Percentiles rank a stretch among this genome's conserved stretches.
These are phyloP conservation scores for Boletus reticuloceps DNA, from an alignment of 768 basidiomycete species.

Conservation along the genomic window DNA sequence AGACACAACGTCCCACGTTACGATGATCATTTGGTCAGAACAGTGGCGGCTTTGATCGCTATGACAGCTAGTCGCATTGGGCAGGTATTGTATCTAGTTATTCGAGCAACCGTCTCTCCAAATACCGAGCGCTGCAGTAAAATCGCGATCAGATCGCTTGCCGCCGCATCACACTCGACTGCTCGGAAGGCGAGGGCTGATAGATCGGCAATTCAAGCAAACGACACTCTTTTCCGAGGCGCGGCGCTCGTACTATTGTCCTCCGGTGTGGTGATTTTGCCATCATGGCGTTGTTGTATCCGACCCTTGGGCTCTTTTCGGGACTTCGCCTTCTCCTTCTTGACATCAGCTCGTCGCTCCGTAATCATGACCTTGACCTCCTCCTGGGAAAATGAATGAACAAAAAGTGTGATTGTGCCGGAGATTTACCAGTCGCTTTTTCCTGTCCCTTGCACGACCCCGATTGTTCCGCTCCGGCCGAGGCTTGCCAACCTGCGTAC, in stretches of 20 bases:
- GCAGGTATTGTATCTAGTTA: constrained; percentile 3
- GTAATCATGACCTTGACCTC: constrained; percentile 40
- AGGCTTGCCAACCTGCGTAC: constrained; percentile 27
- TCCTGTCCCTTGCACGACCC: constrained; percentile 28
- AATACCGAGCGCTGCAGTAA: constrained; percentile 5
- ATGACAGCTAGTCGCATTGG: constrained; percentile 17
- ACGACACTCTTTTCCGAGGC: constrained; percentile 35
- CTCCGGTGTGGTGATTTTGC: constrained; percentile 11
- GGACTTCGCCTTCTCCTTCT: constrained; percentile 38
- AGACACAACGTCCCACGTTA: not conserved
- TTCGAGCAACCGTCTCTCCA: constrained; percentile 17
- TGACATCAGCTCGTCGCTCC: constrained; percentile 36
- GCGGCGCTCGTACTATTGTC: constrained; percentile 1
- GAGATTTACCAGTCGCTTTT: constrained; percentile 39
- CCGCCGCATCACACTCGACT: constrained; percentile 4
- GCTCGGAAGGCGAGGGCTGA: constrained; percentile 20
- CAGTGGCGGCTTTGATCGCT: constrained; percentile 15
- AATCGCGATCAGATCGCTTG: constrained; percentile 28
- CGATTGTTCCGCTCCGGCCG: constrained; percentile 26
- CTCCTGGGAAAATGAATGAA: constrained; percentile 32
- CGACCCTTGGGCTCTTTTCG: constrained; percentile 24
- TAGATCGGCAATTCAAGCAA: constrained; percentile 23
- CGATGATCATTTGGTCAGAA: constrained; percentile 14
- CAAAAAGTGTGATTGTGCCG: constrained; percentile 8
- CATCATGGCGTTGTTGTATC: constrained; percentile 10